A percentile compares a stretch with the other conserved stretches of the same genome.
Conservation (phyloP, 2,329 filamentous ascomycete species). For the Chaetothyriales sp. region DNA sequence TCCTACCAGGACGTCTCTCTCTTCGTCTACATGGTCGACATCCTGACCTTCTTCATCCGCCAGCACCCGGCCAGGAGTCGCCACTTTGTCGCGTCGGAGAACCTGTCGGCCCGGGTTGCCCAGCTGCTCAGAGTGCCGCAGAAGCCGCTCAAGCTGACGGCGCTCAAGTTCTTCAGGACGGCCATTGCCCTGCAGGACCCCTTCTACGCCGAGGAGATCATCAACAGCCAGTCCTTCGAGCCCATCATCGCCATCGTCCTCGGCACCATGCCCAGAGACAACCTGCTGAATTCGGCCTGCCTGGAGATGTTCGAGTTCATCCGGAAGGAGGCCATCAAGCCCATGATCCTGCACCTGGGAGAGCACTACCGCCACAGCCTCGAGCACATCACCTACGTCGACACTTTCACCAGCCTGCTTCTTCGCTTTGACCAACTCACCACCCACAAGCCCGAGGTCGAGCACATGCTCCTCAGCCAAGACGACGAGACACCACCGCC, state of each 20-base stretch:
- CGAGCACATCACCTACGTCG: conserved; percentile 62
- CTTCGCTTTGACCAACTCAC: conserved; percentile 65
- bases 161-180: conserved; percentile 85
- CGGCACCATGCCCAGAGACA: conserved; percentile 79
- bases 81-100: conserved; percentile 70
- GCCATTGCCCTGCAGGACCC: conserved; percentile 77
- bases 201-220: conserved; percentile 76
- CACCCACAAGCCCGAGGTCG: conserved; percentile 48
- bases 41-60: conserved; percentile 84
- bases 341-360: conserved; percentile 69
- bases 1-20: conserved; percentile 76
- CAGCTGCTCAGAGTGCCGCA: conserved; percentile 72
- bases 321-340: conserved; percentile 66
- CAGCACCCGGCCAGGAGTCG: conserved; percentile 79
- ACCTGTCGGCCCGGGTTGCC: conserved; percentile 62
- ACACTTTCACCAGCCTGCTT: conserved; percentile 68
- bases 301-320: conserved; percentile 90
- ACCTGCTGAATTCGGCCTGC: conserved; percentile 83
- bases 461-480: conserved; percentile 54
- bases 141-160: conserved; percentile 83
- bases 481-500: conserved; percentile 46
- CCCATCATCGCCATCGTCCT: conserved; percentile 74
- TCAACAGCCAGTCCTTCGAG: conserved; percentile 59
- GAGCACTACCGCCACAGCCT: conserved; percentile 71
- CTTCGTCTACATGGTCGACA: conserved; percentile 81